These are phyloP conservation scores for Gossypium thurberi DNA, from an alignment of 345 rosid species.

Conservation along the genomic window DNA sequence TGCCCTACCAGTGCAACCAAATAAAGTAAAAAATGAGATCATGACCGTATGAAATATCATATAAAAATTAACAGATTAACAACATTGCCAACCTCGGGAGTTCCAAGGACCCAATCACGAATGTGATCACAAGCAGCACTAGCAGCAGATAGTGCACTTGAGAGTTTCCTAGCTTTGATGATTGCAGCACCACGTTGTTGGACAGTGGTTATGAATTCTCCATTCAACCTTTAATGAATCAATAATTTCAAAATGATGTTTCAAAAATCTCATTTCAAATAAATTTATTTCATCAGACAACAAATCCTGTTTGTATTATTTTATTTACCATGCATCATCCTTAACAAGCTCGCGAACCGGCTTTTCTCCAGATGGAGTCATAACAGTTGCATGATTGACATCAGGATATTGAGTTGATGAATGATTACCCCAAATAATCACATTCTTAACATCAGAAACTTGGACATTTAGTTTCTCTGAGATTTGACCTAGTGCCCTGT, in stretches of 20 bases:
- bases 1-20: constrained; percentile 44
- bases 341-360: constrained; percentile 79
- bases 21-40: constrained; percentile 8
- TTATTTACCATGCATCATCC: constrained; percentile 66
- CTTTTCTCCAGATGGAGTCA: constrained; percentile 64
- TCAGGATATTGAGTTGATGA: constrained; percentile 97
- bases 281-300: not conserved
- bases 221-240: constrained; percentile 56
- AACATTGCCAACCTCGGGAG: constrained; percentile 65
- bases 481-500: constrained; percentile 97
- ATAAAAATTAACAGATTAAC: not conserved
- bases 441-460: constrained; percentile 90
- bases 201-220: constrained; percentile 77
- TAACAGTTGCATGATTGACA: constrained; percentile 93
- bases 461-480: constrained; percentile 83
- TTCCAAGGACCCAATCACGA: constrained; percentile 99
- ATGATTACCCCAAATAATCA: constrained; percentile 97
- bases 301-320: not conserved
- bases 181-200: constrained; percentile 99
- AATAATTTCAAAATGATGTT: not conserved
- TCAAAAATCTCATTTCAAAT: not conserved
- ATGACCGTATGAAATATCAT: not conserved
- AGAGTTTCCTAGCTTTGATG: constrained; percentile 88
- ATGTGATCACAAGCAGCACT: constrained; percentile 98
- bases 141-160: constrained; percentile 98